A percentile compares a stretch with the other conserved stretches of the same genome.
Evolutionary conservation across 2,329 filamentous ascomycete genomes (phyloP).

Genomic region (Albophoma yamanashiensis): DNA sequence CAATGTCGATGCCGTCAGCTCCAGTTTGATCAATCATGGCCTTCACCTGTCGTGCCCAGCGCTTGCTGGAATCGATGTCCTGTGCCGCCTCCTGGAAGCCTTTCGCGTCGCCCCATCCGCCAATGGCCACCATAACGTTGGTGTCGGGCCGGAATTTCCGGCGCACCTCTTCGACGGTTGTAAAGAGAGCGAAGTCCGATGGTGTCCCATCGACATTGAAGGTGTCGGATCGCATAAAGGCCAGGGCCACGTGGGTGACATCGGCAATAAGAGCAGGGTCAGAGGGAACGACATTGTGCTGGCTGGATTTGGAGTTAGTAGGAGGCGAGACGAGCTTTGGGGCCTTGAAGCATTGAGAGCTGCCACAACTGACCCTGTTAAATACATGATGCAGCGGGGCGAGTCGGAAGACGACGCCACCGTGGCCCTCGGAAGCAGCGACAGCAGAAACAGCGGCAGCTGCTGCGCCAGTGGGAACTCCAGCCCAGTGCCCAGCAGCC

Average conservation of each 20-base stretch:
- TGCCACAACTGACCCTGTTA: slow-evolving; percentile 30
- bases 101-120: slow-evolving; percentile 60
- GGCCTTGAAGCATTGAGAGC: neutral
- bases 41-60: slow-evolving; percentile 54
- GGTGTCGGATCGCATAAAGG: slow-evolving; percentile 42
- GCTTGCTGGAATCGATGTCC: slow-evolving; percentile 36
- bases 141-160: slow-evolving; percentile 37
- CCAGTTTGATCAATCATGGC: slow-evolving; percentile 50
- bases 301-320: slow-evolving; percentile 20
- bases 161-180: slow-evolving; percentile 35
- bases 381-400: slow-evolving; percentile 33
- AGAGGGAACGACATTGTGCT: slow-evolving; percentile 33
- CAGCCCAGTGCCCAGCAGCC: neutral
- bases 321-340: too few relatives aligned
- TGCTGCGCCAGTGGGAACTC: neutral
- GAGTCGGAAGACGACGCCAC: slow-evolving; percentile 2
- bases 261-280: slow-evolving; percentile 21
- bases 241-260: slow-evolving; percentile 47
- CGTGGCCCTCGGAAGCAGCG: neutral
- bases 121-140: slow-evolving; percentile 60
- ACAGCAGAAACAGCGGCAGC: neutral
- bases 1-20: slow-evolving; percentile 55
- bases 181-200: slow-evolving; percentile 40
- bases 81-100: slow-evolving; percentile 51
- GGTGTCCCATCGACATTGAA: slow-evolving; percentile 35